Evolutionary conservation across 2,329 filamentous ascomycete genomes (phyloP), one percentile per base, ranked within the genome.

Genomic region (Fusarium sp.): DNA sequence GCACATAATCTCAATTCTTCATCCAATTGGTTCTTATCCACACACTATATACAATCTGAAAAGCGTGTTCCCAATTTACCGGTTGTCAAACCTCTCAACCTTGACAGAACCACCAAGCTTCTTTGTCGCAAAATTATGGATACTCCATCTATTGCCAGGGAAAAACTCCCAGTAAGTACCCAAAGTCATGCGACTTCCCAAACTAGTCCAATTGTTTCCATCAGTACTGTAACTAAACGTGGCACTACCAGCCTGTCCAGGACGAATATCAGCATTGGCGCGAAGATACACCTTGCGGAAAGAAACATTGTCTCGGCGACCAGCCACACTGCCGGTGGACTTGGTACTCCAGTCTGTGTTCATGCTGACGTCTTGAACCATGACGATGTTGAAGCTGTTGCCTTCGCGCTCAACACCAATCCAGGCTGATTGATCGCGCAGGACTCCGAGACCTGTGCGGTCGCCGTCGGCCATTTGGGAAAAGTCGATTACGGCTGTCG

Each of bases 151-250:
- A 14, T 63, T 42, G 0, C 60, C 60, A 3, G 50, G 60, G 10
- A 57, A 63, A 20, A 63, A 63, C 3, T 63, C 34, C 60, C 60
- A 63, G 8, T 63, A 60, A n/a, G 47, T 63, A 9, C 49, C 48
- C 23, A 63, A 40, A 2, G 37, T 56, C 11, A 63, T 28, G 2
- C 11, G 41, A 4, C 20, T 11, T 4, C 60, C 59, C 11, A 63
- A 41, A 9, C 51, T 63, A 3, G 41, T 57, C 3, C 56, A 63
- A 5, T 5, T 63, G 4, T 49, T 32, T 0, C 60, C 60, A 7
- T 63, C 59, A 0, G 49, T 48, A 8, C 60, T 63, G 12, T 63
- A 63, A 4, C 60, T 63, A 9, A 63, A 63, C 2, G 32, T 47
- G 10, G 59, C 60, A 40, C 43, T 56, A 13, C 60, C 60, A n/a